Evolutionary conservation across 1,284 basidiomycete genomes (phyloP).

Genomic region (Xerocomus minutiporus): DNA sequence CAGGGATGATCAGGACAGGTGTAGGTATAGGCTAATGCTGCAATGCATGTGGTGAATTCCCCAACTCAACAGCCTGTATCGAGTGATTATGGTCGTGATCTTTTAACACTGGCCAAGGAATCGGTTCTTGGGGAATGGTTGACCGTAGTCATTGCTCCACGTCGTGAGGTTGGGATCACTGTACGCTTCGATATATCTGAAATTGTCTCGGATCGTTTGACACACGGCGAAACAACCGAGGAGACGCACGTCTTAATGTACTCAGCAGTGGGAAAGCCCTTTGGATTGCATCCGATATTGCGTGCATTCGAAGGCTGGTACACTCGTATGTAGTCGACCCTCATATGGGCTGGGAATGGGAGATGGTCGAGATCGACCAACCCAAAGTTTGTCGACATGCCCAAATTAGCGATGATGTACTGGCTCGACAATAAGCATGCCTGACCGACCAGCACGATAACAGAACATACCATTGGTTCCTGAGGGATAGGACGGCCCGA

Average conservation of each 20-base stretch:
- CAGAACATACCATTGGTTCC: conserved; percentile 62
- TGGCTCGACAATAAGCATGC: conserved; percentile 10
- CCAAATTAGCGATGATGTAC: conserved; percentile 52
- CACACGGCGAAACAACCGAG: background rate
- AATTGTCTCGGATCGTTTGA: conserved; percentile 1
- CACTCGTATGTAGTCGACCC: conserved; percentile 68
- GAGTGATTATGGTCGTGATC: too few species aligned
- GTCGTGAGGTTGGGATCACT: conserved; percentile 41
- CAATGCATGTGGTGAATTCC: background rate
- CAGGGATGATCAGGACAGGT: background rate
- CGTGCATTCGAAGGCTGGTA: conserved; percentile 55
- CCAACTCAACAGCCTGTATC: background rate
- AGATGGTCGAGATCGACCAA: conserved; percentile 53
- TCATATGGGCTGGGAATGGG: conserved; percentile 58
- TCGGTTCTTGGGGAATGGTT: conserved; percentile 31
- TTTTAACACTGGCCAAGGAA: conserved; percentile 32
- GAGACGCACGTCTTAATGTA: conserved; percentile 52
- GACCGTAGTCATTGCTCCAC: conserved; percentile 34
- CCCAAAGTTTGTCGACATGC: conserved; percentile 54
- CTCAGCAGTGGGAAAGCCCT: conserved; percentile 57
- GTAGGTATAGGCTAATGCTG: background rate
- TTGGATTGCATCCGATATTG: conserved; percentile 69
- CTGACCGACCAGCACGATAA: background rate
- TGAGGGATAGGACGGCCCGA: conserved; percentile 60
- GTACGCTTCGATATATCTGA: conserved; percentile 38